Evolutionary conservation across 2,329 filamentous ascomycete species (phyloP).

Genomic region (Monilinia laxa): DNA sequence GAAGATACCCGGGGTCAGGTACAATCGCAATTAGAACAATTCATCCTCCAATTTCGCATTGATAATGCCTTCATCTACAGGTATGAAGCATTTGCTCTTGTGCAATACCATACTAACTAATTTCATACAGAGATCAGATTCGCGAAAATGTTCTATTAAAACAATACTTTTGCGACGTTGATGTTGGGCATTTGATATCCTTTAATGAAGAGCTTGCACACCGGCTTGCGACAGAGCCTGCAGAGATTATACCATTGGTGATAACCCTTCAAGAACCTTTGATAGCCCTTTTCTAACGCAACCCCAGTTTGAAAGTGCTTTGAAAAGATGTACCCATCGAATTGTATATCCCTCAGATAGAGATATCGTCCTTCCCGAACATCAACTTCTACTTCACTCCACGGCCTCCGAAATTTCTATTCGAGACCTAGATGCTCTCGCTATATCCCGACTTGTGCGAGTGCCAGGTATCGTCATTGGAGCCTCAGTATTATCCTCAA

Average conservation of each 20-base stretch:
- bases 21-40: slow-evolving; percentile 79
- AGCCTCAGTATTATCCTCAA: slow-evolving; percentile 93
- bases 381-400: slow-evolving; percentile 93
- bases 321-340: slow-evolving; percentile 87
- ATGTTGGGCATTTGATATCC: slow-evolving; percentile 91
- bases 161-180: slow-evolving; percentile 93
- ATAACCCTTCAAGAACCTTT: slow-evolving; percentile 35
- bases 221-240: slow-evolving; percentile 82
- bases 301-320: slow-evolving; percentile 78
- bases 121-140: slow-evolving; percentile 74
- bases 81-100: slow-evolving; percentile 48
- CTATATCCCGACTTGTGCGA: slow-evolving; percentile 90
- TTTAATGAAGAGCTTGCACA: slow-evolving; percentile 96
- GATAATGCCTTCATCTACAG: slow-evolving; percentile 95
- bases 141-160: slow-evolving; percentile 92
- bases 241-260: slow-evolving; percentile 89
- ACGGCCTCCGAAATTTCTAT: slow-evolving; percentile 89
- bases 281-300: neutral
- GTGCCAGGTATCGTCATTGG: slow-evolving; percentile 98
- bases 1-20: slow-evolving; percentile 67
- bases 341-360: slow-evolving; percentile 82
- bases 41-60: slow-evolving; percentile 89
- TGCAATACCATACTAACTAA: slow-evolving; percentile 38
- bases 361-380: slow-evolving; percentile 71
- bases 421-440: slow-evolving; percentile 86